These are phyloP conservation scores for Fusarium robinianum DNA, from an alignment of 2,329 filamentous ascomycete species.

Conservation along the genomic window DNA sequence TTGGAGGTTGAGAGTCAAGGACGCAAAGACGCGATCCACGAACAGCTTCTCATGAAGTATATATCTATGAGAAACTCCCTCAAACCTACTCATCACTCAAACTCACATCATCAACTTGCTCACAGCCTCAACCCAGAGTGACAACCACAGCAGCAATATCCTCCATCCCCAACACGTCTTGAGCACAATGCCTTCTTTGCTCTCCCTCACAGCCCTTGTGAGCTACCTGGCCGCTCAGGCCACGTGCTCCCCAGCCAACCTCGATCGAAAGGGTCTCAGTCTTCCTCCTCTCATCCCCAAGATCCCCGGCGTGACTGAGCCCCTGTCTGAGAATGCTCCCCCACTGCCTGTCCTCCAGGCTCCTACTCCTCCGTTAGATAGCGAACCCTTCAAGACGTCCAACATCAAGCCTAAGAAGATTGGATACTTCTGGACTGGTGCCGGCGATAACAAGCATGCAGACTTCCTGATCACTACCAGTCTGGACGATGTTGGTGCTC, in stretches of 20 bases:
- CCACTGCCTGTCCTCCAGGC: conserved; percentile 63
- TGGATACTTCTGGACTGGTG: conserved; percentile 66
- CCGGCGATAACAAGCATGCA: conserved; percentile 63
- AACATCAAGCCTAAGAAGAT: conserved; percentile 68
- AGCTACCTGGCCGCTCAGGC: conserved; percentile 22
- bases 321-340: conserved; percentile 53
- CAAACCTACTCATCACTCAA: conserved; percentile 25
- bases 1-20: neutral
- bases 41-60: conserved; percentile 8
- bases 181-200: conserved; percentile 26
- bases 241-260: conserved; percentile 20
- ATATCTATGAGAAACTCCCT: conserved; percentile 29
- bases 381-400: conserved; percentile 56
- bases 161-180: neutral
- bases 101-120: conserved; percentile 28
- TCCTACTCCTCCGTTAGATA: conserved; percentile 61
- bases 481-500: conserved; percentile 57
- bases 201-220: conserved; percentile 26
- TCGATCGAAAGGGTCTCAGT: conserved; percentile 37
- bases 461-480: conserved; percentile 63
- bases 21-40: neutral
- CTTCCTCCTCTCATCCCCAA: conserved; percentile 61
- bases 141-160: neutral
- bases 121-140: conserved; percentile 6
- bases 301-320: conserved; percentile 63